Conservation (phyloP, 2,329 filamentous ascomycete species). For the Fusarium neocosmosporiellum region DNA sequence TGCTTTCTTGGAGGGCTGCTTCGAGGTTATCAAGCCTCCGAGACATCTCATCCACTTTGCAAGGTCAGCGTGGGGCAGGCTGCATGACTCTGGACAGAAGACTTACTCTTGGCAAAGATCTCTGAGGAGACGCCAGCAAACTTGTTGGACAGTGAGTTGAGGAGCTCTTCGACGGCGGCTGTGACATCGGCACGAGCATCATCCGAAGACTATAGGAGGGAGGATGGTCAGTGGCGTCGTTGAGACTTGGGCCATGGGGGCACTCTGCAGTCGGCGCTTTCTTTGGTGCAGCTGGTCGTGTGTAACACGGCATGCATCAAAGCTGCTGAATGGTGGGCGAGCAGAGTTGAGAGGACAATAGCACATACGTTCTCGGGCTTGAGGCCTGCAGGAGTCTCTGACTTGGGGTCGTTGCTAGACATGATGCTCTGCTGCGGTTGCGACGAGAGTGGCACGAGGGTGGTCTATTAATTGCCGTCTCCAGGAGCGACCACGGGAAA, state of each 20-base stretch:
- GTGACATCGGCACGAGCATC: slow-evolving; percentile 73
- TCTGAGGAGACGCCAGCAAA: slow-evolving; percentile 87
- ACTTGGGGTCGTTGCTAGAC: slow-evolving; percentile 52
- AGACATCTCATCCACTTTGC: slow-evolving; percentile 94
- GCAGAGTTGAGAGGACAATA: background rate
- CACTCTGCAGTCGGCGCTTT: slow-evolving; percentile 4
- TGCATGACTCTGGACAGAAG: background rate
- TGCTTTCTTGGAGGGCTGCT: slow-evolving; percentile 72
- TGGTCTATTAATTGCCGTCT: background rate
- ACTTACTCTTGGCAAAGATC: slow-evolving; percentile 87
- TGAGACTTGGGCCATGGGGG: slow-evolving; percentile 1
- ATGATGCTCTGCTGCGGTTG: slow-evolving; percentile 40
- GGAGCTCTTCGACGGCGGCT: slow-evolving; percentile 84
- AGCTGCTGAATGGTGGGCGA: background rate
- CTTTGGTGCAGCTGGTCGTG: slow-evolving; percentile 1
- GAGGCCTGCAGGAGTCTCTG: slow-evolving; percentile 40
- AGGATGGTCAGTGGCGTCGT: slow-evolving; percentile 30
- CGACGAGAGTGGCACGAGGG: background rate
- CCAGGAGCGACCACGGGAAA: background rate
- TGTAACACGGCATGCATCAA: slow-evolving; percentile 6
- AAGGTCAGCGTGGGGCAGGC: slow-evolving; percentile 21
- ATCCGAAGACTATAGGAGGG: slow-evolving; percentile 51
- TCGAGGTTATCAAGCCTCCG: slow-evolving; percentile 86
- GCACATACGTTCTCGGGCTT: slow-evolving; percentile 51
- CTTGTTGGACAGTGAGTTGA: slow-evolving; percentile 86